A percentile compares a stretch with the other conserved stretches of the same genome.
Evolutionary conservation across 805 yeast species (phyloP).

Genomic region (Cyberlindnera sargentensis): DNA sequence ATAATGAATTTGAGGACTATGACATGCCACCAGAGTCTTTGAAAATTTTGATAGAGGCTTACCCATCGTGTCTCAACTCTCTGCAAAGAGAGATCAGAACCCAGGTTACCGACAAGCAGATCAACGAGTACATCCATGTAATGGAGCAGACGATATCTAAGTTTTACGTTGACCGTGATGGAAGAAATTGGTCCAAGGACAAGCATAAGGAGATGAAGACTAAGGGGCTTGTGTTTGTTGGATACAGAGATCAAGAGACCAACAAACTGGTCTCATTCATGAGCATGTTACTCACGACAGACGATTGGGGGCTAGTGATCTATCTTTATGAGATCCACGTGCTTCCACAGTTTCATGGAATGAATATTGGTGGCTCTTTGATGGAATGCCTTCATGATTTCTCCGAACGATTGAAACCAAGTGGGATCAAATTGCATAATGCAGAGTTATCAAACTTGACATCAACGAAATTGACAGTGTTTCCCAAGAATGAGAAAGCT

Average conservation of each 20-base stretch:
- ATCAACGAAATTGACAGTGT: slow-evolving; percentile 40
- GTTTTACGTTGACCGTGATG: slow-evolving; percentile 12
- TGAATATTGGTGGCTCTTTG: slow-evolving; percentile 33
- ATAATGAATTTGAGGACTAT: neutral
- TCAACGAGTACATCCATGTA: neutral
- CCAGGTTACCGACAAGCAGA: neutral
- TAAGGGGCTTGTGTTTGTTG: slow-evolving; percentile 15
- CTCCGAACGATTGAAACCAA: slow-evolving; percentile 12
- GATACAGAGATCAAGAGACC: slow-evolving; percentile 2
- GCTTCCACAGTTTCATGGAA: slow-evolving; percentile 26
- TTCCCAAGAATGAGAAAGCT: slow-evolving; percentile 37
- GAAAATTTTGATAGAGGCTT: neutral
- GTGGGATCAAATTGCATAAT: neutral
- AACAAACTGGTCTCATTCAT: slow-evolving; percentile 33
- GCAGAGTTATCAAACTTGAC: slow-evolving; percentile 4
- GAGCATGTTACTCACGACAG: slow-evolving; percentile 38
- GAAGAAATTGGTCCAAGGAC: slow-evolving; percentile 26
- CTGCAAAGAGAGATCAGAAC: neutral
- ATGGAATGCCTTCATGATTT: slow-evolving; percentile 30
- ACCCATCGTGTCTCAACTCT: neutral
- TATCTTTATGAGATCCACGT: slow-evolving; percentile 57
- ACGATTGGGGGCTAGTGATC: slow-evolving; percentile 32
- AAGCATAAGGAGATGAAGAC: slow-evolving; percentile 37
- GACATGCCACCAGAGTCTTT: neutral
- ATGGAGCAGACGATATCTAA: slow-evolving; percentile 14